Evolutionary conservation across 139 green algal species (phyloP).

Genomic region (Volvox reticuliferus): DNA sequence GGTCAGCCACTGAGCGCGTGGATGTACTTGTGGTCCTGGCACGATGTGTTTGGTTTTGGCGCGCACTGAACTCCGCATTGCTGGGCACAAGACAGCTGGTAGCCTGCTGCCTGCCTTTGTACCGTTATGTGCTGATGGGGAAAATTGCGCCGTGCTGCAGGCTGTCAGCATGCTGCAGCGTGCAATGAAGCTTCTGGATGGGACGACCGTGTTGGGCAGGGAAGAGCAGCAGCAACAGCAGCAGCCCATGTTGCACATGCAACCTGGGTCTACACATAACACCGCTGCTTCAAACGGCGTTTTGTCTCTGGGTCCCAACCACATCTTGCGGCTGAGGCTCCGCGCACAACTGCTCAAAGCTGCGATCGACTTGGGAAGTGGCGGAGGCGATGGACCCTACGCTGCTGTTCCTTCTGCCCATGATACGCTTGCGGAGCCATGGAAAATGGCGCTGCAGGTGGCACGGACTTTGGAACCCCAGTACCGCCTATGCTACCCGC

Average conservation of each 20-base stretch:
- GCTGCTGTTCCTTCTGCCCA: background rate
- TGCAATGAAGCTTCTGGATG: background rate
- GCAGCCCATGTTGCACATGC: too few species aligned
- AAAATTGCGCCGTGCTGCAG: background rate
- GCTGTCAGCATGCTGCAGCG: background rate
- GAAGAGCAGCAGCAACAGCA: background rate
- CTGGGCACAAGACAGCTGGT: too few species aligned
- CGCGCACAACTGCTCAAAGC: slow-evolving; percentile 56
- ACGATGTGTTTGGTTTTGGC: too few species aligned
- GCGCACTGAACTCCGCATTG: too few species aligned
- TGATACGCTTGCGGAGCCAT: background rate
- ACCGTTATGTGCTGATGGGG: too few species aligned
- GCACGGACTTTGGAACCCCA: slow-evolving; percentile 52
- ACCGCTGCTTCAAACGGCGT: too few species aligned
- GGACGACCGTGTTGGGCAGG: background rate
- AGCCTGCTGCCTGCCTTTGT: too few species aligned
- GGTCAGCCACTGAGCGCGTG: too few species aligned
- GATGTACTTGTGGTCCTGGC: too few species aligned
- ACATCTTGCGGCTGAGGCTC: slow-evolving; percentile 62
- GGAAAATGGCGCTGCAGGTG: slow-evolving; percentile 57
- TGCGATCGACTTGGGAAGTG: slow-evolving; percentile 48
- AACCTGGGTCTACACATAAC: too few species aligned
- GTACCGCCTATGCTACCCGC: slow-evolving; percentile 68
- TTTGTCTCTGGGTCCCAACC: slow-evolving; percentile 33
- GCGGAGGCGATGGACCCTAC: background rate